Conservation (phyloP, 768 basidiomycete genomes). For the Phylloporus sp. region DNA sequence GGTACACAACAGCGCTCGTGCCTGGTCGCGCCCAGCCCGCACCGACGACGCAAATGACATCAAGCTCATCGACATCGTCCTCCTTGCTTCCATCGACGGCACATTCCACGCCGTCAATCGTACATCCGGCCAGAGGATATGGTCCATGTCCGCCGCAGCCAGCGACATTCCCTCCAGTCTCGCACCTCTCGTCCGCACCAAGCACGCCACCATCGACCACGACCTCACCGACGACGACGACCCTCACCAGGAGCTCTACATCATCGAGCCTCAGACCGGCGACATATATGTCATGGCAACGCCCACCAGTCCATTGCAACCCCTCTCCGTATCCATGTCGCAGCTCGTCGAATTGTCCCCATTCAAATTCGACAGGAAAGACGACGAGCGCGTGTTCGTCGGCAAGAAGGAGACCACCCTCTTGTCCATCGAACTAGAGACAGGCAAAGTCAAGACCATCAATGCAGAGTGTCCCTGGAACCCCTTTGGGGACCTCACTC, state of each 20-base stretch:
- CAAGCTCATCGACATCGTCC: constrained; percentile 73
- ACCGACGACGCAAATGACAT: constrained; percentile 37
- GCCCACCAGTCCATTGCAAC: constrained; percentile 67
- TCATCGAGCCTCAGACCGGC: constrained; percentile 93
- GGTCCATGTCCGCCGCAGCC: constrained; percentile 77
- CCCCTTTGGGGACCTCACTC: constrained; percentile 50
- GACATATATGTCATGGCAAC: constrained; percentile 84
- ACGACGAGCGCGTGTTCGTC: constrained; percentile 71
- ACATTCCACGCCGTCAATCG: constrained; percentile 92
- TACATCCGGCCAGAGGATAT: constrained; percentile 72
- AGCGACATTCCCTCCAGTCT: constrained; percentile 48
- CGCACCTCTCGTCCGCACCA: constrained; percentile 69
- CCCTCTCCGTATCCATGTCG: constrained; percentile 86
- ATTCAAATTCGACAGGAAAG: constrained; percentile 60
- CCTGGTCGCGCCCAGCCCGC: constrained; percentile 6
- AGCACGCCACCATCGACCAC: constrained; percentile 53
- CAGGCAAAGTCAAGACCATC: constrained; percentile 72
- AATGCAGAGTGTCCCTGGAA: constrained; percentile 79
- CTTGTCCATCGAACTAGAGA: constrained; percentile 68
- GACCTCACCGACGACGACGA: constrained; percentile 53
- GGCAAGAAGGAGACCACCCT: constrained; percentile 88
- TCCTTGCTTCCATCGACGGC: constrained; percentile 92
- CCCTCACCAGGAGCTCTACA: constrained; percentile 67
- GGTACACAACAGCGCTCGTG: constrained; percentile 22
- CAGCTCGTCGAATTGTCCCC: constrained; percentile 88